Evolutionary conservation across 2,329 filamentous ascomycete genomes (phyloP), one percentile per base, ranked within the genome.

Genomic region (Trichophyton simii): DNA sequence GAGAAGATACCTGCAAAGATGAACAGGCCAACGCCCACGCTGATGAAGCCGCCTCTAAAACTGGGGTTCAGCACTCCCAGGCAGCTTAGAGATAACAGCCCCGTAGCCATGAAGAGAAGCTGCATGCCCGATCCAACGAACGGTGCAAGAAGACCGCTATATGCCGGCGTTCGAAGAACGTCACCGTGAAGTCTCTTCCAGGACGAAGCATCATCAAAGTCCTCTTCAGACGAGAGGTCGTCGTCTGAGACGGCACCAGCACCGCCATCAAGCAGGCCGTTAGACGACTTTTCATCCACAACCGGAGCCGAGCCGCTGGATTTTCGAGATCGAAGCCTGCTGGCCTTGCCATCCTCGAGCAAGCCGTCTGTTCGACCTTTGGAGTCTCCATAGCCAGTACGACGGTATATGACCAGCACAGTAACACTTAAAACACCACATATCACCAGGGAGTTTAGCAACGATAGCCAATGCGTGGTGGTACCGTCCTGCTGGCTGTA

Each of bases 141-240:
- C 0, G 90, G 89, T 0, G 90, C 89, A 44, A 95, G 79, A 1
- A 95, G 78, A 59, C 84, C 82, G 31, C 88, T 88, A 65, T 84
- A 82, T 2, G 78, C 73, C 0, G 90, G 90, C 28, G 85, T 79
- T 55, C 90, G 83, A 77, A 95, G 95, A 3, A 95, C 88, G 72
- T 95, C 90, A n/a, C 83, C 88, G 68, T 95, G 89, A 2, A 95
- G 79, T 15, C 94, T 78, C 72, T 95, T 95, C 90, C 90, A 95
- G 58, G 90, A 89, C 1, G 88, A 89, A 31, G 88, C 81, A 67
- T 95, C 90, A 68, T 95, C 90, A 5, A 89, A 72, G 66, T 91
- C 87, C 1, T 89, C 88, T 57, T 90, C 88, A 3, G 83, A 86
- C n/a, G n/a, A 44, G 3, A 79, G 81, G 7, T 81, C 61, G 48